phyloP scores from a whole-genome alignment of 768 basidiomycete genomes.

The Filobasidium floriforme region DNA sequence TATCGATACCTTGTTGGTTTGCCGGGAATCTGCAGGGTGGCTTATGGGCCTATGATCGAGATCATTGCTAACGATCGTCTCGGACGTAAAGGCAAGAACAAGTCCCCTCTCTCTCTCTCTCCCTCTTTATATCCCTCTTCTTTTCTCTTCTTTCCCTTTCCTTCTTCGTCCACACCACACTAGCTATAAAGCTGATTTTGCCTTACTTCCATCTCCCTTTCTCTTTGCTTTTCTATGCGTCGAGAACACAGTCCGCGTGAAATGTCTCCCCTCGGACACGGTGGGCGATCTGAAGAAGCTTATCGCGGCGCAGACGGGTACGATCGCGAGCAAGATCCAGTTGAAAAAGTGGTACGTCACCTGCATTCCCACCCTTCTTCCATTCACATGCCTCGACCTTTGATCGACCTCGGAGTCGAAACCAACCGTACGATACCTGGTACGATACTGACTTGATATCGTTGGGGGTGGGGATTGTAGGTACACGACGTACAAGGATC shows the following conservation, averaged over 20 bases:
- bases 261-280: constrained; percentile 84
- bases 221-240: too few relatives aligned
- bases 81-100: constrained; percentile 70
- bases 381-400: neutral
- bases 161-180: neutral
- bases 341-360: constrained; percentile 86
- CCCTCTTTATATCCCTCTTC: constrained; percentile 3
- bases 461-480: constrained; percentile 39
- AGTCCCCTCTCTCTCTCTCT: constrained; percentile 10
- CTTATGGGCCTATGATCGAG: constrained; percentile 47
- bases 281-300: constrained; percentile 95
- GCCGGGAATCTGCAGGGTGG: constrained; percentile 4
- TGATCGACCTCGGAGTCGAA: neutral
- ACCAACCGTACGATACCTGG: neutral
- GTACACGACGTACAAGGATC: constrained; percentile 94
- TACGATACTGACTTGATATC: neutral
- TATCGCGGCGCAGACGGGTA: constrained; percentile 93
- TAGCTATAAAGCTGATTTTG: constrained; percentile 1
- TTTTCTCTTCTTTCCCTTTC: neutral
- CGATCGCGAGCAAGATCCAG: constrained; percentile 72
- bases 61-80: constrained; percentile 93
- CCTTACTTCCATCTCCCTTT: too few relatives aligned
- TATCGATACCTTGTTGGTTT: too few relatives aligned
- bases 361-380: neutral
- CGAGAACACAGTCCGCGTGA: constrained; percentile 93